Evolutionary conservation across 148 eudicot genomes (phyloP).

Genomic region (Dianthus caryophyllus): DNA sequence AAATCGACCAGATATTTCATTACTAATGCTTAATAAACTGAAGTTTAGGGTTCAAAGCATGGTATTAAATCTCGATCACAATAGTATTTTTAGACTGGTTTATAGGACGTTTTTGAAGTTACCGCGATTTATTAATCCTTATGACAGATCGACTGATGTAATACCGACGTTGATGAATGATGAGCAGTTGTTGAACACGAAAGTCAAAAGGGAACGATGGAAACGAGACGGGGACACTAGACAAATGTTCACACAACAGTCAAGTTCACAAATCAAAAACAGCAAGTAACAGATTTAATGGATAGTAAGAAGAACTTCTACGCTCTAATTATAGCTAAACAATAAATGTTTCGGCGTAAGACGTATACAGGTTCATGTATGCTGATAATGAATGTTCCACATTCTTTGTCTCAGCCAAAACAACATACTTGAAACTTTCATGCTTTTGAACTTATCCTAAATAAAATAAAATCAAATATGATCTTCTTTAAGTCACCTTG

Average conservation of each 20-base stretch:
- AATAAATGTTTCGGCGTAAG: constrained; percentile 12
- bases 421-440: constrained; percentile 12
- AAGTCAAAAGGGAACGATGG: too few relatives aligned
- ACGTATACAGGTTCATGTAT: constrained; percentile 18
- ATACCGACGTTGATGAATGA: too few relatives aligned
- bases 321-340: constrained; percentile 19
- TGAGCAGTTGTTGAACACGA: too few relatives aligned
- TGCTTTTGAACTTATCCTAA: constrained; percentile 15
- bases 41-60: constrained; percentile 10
- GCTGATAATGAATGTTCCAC: too few relatives aligned
- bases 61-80: too few relatives aligned
- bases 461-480: constrained; percentile 20
- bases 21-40: neutral
- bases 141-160: too few relatives aligned
- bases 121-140: too few relatives aligned
- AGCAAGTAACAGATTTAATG: constrained; percentile 10
- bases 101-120: too few relatives aligned
- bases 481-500: constrained; percentile 21
- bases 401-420: too few relatives aligned
- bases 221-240: neutral
- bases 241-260: neutral
- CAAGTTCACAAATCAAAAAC: neutral
- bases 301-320: constrained; percentile 19
- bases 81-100: too few relatives aligned
- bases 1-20: constrained; percentile 1